phyloP scores from a whole-genome alignment of 2,329 filamentous ascomycete species.

The Arthroderma sp. region DNA sequence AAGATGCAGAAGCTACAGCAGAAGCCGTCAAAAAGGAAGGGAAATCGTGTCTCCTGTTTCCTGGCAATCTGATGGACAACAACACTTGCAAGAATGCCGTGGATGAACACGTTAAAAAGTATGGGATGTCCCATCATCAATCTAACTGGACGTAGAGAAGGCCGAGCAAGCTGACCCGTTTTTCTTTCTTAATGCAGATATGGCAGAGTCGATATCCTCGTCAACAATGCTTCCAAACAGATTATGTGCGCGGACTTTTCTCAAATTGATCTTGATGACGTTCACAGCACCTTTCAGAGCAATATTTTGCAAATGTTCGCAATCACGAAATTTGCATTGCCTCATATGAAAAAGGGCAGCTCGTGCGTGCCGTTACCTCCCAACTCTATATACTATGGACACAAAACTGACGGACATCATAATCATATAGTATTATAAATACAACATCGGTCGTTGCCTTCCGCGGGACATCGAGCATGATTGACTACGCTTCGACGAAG shows the following conservation, averaged over 20 bases:
- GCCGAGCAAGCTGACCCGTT: neutral
- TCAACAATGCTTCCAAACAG: conserved; percentile 49
- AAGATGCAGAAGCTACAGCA: conserved; percentile 43
- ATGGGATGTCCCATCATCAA: conserved; percentile 12
- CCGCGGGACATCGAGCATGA: conserved; percentile 36
- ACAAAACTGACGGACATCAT: neutral
- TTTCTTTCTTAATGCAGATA: conserved; percentile 15
- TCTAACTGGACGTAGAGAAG: neutral
- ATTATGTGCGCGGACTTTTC: conserved; percentile 40
- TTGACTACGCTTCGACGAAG: conserved; percentile 47
- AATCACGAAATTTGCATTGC: conserved; percentile 44
- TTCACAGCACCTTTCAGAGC: conserved; percentile 44
- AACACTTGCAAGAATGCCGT: conserved; percentile 39
- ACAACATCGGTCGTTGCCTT: conserved; percentile 43
- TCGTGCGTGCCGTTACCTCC: conserved; percentile 22
- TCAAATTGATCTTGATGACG: conserved; percentile 41
- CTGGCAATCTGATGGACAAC: conserved; percentile 38
- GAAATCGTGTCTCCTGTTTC: conserved; percentile 34
- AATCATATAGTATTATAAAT: conserved; percentile 38
- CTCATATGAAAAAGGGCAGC: conserved; percentile 40
- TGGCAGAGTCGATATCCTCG: conserved; percentile 37
- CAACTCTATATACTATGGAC: neutral
- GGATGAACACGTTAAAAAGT: conserved; percentile 40
- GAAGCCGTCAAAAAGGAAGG: conserved; percentile 40
- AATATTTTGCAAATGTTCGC: conserved; percentile 48